Conservation (phyloP, 2,329 filamentous ascomycete genomes). For the Lachnellula subtilissima region DNA sequence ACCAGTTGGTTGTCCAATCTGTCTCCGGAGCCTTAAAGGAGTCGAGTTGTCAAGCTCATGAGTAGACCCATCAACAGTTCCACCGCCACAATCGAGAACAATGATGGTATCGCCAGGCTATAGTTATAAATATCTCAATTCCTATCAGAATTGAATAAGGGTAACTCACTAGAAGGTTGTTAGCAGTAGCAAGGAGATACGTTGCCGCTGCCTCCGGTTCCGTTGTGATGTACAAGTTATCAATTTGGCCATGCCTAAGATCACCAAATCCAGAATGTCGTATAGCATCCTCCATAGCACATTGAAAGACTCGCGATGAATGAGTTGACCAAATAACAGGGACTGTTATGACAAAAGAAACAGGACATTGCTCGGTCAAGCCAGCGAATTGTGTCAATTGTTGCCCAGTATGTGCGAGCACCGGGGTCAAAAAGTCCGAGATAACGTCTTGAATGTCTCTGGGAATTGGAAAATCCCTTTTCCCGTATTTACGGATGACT, state of each 20-base stretch:
- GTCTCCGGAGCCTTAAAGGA: constrained; percentile 21
- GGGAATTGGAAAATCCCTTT: not conserved
- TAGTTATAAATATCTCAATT: not conserved
- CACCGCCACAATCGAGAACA: constrained; percentile 26
- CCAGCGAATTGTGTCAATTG: constrained; percentile 8
- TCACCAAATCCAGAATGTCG: constrained; percentile 8
- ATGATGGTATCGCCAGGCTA: constrained; percentile 22
- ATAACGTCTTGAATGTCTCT: constrained; percentile 17
- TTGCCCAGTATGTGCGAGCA: constrained; percentile 13
- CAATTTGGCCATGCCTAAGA: constrained; percentile 11
- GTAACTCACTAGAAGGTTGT: constrained; percentile 9
- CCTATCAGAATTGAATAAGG: not conserved
- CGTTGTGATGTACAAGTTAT: constrained; percentile 29
- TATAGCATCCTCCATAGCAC: constrained; percentile 10
- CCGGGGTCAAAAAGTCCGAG: constrained; percentile 11
- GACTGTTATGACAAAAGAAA: constrained; percentile 15
- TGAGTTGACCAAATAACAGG: constrained; percentile 9
- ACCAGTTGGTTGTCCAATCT: constrained; percentile 17
- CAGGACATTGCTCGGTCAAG: constrained; percentile 1
- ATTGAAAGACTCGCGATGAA: constrained; percentile 9
- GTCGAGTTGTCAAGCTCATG: constrained; percentile 25
- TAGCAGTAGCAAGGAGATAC: constrained; percentile 20
- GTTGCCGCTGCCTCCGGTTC: constrained; percentile 31
- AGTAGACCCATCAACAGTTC: constrained; percentile 28
- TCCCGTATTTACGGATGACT: constrained; percentile 13